These are phyloP conservation scores for Tolypocladium pustulatum DNA, from an alignment of 2,329 filamentous ascomycete genomes.

Conservation along the genomic window DNA sequence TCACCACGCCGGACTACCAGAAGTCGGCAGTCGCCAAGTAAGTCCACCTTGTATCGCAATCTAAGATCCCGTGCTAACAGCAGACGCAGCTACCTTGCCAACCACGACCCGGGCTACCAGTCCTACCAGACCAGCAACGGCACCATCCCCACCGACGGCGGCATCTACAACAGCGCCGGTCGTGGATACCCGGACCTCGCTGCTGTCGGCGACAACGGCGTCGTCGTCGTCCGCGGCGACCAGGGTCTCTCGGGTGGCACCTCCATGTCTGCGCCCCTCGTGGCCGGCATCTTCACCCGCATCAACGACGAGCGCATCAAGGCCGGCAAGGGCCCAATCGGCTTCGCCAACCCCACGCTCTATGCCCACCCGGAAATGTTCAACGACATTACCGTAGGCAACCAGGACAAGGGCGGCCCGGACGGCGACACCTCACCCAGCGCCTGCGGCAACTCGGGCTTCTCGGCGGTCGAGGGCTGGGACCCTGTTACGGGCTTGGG, in stretches of 20 bases:
- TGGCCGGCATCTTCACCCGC: constrained; percentile 22
- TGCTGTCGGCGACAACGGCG: not conserved
- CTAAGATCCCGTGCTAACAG: not conserved
- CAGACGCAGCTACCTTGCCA: constrained; percentile 5
- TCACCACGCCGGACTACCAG: constrained; percentile 36
- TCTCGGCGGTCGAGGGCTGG: constrained; percentile 10
- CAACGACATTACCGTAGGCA: constrained; percentile 7
- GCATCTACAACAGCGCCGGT: not conserved
- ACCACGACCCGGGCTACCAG: not conserved
- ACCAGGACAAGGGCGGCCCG: constrained; percentile 8
- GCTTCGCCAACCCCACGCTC: constrained; percentile 23
- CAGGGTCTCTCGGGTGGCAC: constrained; percentile 38
- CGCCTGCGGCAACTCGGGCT: constrained; percentile 8
- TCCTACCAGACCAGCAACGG: not conserved
- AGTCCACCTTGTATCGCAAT: not conserved
- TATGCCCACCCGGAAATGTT: constrained; percentile 5
- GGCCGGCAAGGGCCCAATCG: constrained; percentile 17
- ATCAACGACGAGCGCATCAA: constrained; percentile 18
- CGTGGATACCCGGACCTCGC: not conserved
- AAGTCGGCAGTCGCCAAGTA: constrained; percentile 12
- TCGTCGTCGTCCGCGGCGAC: constrained; percentile 28
- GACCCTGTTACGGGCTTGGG: constrained; percentile 10
- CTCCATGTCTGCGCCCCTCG: constrained; percentile 24
- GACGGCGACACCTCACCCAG: constrained; percentile 2
- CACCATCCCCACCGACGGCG: not conserved